Percentiles rank a stretch among this genome's conserved stretches.
phyloP scores from a whole-genome alignment of 2,329 filamentous ascomycete species.

The Aspergillus sp. region DNA sequence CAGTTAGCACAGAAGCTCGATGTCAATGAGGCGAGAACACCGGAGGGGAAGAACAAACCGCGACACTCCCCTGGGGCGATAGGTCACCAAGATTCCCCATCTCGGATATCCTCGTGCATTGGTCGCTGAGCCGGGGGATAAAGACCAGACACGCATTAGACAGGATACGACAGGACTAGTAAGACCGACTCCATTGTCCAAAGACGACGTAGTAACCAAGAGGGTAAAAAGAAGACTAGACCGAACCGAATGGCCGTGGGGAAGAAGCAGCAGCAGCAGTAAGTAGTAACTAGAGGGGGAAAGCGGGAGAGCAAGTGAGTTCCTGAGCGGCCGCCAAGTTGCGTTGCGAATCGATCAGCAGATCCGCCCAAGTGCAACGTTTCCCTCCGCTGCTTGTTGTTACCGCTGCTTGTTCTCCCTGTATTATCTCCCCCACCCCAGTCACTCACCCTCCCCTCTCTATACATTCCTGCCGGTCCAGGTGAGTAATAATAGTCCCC shows the following conservation, averaged over 20 bases:
- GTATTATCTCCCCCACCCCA: neutral
- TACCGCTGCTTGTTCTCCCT: neutral
- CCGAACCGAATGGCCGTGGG: conserved; percentile 15
- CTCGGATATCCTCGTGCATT: conserved; percentile 40
- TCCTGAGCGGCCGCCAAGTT: neutral
- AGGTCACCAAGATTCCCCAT: conserved; percentile 76
- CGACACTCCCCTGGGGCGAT: conserved; percentile 76
- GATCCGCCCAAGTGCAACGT: conserved; percentile 7
- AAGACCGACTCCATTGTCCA: conserved; percentile 14
- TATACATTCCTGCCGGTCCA: conserved; percentile 3
- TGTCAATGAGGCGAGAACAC: neutral
- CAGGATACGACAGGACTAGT: conserved; percentile 5
- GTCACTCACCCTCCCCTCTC: neutral
- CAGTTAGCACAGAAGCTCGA: conserved; percentile 18
- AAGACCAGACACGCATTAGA: conserved; percentile 18
- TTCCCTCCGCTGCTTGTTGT: conserved; percentile 3
- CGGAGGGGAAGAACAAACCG: conserved; percentile 55
- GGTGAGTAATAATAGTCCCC: conserved; percentile 10
- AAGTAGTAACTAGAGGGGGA: conserved; percentile 3
- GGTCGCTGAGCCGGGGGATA: conserved; percentile 23
- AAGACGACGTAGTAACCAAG: neutral
- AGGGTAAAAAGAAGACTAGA: conserved; percentile 14
- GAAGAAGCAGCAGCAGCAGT: neutral
- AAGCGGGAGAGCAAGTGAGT: neutral
- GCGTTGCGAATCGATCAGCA: conserved; percentile 3